Conservation (phyloP, 140 eudicot species). For the Flaveria floridana region DNA sequence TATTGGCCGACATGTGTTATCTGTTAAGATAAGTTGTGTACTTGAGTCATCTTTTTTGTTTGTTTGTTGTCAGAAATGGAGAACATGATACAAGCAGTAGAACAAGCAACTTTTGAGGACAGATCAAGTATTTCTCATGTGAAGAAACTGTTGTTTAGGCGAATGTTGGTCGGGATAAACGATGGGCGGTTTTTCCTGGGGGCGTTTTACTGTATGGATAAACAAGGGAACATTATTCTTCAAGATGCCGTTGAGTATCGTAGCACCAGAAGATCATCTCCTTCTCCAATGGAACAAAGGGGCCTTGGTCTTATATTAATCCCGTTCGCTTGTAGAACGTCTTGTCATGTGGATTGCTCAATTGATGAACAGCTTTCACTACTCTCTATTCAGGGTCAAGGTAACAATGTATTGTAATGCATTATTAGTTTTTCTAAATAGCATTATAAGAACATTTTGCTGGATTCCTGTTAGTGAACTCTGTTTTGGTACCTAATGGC, state of each 20-base stretch:
- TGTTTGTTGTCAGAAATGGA: slow-evolving; percentile 35
- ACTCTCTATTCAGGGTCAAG: slow-evolving; percentile 50
- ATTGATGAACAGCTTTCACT: slow-evolving; percentile 64
- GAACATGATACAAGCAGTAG: slow-evolving; percentile 29
- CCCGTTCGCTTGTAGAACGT: slow-evolving; percentile 64
- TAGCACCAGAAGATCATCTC: slow-evolving; percentile 62
- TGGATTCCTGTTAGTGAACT: background rate
- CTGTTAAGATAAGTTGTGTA: background rate
- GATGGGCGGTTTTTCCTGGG: slow-evolving; percentile 88
- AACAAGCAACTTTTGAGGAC: slow-evolving; percentile 25
- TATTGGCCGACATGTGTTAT: background rate
- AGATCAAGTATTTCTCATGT: slow-evolving; percentile 41
- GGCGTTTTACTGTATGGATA: slow-evolving; percentile 74
- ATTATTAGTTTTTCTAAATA: background rate
- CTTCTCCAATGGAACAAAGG: slow-evolving; percentile 85
- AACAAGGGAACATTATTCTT: slow-evolving; percentile 85
- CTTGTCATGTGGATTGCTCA: slow-evolving; percentile 90
- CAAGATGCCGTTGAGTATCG: slow-evolving; percentile 89
- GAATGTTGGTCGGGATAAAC: slow-evolving; percentile 71
- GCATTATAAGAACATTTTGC: background rate
- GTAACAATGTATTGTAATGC: slow-evolving; percentile 15
- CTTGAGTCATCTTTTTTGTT: background rate
- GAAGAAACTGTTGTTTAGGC: slow-evolving; percentile 55
- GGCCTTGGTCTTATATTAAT: slow-evolving; percentile 81
- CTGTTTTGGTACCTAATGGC: slow-evolving; percentile 6